These are phyloP conservation scores for Arabidopsis lyrata DNA, from an alignment of 441 rosid species.

Conservation along the genomic window DNA sequence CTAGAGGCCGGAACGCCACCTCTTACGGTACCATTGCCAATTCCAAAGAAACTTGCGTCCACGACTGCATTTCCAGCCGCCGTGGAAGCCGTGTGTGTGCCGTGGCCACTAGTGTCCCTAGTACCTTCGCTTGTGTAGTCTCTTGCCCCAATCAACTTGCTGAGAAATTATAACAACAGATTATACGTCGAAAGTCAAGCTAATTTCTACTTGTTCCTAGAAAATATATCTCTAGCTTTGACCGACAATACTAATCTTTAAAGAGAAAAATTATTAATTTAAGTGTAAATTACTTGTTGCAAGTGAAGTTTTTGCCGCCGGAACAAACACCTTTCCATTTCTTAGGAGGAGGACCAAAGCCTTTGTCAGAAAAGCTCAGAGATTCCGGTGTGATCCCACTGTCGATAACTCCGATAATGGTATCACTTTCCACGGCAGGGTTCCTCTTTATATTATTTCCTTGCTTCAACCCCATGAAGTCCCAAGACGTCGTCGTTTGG, in stretches of 20 bases:
- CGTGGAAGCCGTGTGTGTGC: constrained; percentile 45
- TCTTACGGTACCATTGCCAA: constrained; percentile 46
- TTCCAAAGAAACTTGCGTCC: constrained; percentile 32
- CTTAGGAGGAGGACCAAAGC: constrained; percentile 60
- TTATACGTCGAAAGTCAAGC: too few species aligned
- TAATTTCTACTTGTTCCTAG: too few species aligned
- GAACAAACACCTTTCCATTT: constrained; percentile 72
- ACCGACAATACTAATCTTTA: neutral
- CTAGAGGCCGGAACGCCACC: constrained; percentile 50
- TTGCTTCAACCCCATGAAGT: constrained; percentile 40
- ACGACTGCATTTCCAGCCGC: constrained; percentile 41
- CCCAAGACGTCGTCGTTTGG: constrained; percentile 43
- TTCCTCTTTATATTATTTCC: constrained; percentile 16
- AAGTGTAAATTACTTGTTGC: constrained; percentile 57
- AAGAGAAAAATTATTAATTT: neutral
- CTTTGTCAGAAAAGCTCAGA: constrained; percentile 50
- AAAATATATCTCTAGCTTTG: too few species aligned
- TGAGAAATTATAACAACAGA: constrained; percentile 16
- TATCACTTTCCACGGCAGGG: constrained; percentile 32
- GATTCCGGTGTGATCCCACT: constrained; percentile 64
- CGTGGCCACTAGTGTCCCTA: constrained; percentile 47
- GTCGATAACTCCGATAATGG: constrained; percentile 59
- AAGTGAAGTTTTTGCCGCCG: constrained; percentile 53
- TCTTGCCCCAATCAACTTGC: constrained; percentile 60
- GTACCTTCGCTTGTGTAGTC: constrained; percentile 32